phyloP scores from a whole-genome alignment of 352 stramenopile species.

The Pelagophyceae sp. region DNA sequence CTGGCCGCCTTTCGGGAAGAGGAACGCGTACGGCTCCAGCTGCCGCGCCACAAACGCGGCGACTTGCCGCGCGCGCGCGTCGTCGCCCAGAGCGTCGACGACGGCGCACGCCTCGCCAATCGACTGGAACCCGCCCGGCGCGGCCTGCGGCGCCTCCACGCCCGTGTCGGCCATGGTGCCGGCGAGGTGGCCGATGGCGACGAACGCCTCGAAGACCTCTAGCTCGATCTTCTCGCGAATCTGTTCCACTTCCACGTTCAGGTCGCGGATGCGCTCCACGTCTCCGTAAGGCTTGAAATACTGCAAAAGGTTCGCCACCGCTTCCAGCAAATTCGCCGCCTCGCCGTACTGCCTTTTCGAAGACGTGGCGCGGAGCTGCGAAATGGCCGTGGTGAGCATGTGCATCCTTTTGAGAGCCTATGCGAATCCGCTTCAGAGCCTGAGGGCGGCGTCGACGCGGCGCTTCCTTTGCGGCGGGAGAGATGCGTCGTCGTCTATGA shows the following conservation, averaged over 20 bases:
- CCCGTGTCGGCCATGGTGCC: constrained; percentile 19
- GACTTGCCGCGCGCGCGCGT: constrained; percentile 55
- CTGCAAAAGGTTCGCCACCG: constrained; percentile 83
- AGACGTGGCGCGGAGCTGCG: constrained; percentile 58
- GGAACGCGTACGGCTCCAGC: constrained; percentile 56
- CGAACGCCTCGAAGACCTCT: constrained; percentile 78
- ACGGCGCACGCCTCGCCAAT: constrained; percentile 66
- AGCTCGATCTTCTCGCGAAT: constrained; percentile 72
- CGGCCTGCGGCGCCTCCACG: constrained; percentile 17
- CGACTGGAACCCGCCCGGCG: constrained; percentile 5
- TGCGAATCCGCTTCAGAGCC: too few species aligned
- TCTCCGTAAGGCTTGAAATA: constrained; percentile 90
- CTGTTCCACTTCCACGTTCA: constrained; percentile 73
- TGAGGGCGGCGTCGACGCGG: constrained; percentile 46
- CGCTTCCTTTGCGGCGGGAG: too few species aligned
- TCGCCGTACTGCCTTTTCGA: constrained; percentile 69
- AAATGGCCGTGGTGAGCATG: constrained; percentile 93
- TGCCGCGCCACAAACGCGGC: constrained; percentile 61
- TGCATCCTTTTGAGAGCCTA: constrained; percentile 88
- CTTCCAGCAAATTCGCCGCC: constrained; percentile 89
- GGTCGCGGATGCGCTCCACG: constrained; percentile 80
- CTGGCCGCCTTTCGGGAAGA: constrained; percentile 36
- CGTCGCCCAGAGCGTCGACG: constrained; percentile 68
- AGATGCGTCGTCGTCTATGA: too few species aligned
- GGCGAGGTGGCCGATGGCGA: constrained; percentile 31